Percentiles rank a stretch among this genome's conserved stretches.
Conservation (phyloP, 1,284 basidiomycete genomes). For the Tylopilus sp. region DNA sequence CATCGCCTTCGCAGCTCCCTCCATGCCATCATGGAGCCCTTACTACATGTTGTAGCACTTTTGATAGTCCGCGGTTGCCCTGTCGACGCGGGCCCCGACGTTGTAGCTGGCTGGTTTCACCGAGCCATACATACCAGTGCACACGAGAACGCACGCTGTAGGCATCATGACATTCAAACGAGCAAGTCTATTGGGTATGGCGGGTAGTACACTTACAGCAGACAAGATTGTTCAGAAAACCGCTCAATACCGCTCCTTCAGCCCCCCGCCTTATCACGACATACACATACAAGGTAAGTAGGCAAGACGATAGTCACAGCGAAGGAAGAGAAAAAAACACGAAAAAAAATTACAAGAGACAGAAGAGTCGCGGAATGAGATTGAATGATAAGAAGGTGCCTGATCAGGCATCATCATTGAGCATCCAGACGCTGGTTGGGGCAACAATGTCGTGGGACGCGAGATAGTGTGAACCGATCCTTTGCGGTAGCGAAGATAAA, state of each 20-base stretch:
- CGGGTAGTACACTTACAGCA: constrained; percentile 25
- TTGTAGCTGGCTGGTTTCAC: not conserved
- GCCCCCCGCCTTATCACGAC: constrained; percentile 10
- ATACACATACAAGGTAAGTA: constrained; percentile 29
- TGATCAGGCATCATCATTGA: constrained; percentile 18
- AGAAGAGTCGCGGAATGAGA: not conserved
- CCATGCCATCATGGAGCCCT: not conserved
- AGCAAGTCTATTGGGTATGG: constrained; percentile 29
- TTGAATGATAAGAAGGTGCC: not conserved
- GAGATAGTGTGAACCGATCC: constrained; percentile 14
- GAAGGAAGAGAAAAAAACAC: not conserved
- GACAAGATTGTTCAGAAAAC: constrained; percentile 21
- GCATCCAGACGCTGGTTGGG: constrained; percentile 14
- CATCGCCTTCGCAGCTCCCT: no score
- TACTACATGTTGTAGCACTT: not conserved
- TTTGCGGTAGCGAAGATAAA: constrained; percentile 8
- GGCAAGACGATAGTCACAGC: constrained; percentile 9
- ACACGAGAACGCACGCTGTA: no score
- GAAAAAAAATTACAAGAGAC: constrained; percentile 12
- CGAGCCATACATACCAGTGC: not conserved
- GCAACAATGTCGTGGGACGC: constrained; percentile 14
- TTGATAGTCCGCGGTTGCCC: not conserved
- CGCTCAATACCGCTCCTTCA: constrained; percentile 13
- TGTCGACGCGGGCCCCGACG: constrained; percentile 5
- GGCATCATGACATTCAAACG: not conserved